Conservation (phyloP, 225 moss, liverwort and hornwort genomes). For the Physcomitrium patens region DNA sequence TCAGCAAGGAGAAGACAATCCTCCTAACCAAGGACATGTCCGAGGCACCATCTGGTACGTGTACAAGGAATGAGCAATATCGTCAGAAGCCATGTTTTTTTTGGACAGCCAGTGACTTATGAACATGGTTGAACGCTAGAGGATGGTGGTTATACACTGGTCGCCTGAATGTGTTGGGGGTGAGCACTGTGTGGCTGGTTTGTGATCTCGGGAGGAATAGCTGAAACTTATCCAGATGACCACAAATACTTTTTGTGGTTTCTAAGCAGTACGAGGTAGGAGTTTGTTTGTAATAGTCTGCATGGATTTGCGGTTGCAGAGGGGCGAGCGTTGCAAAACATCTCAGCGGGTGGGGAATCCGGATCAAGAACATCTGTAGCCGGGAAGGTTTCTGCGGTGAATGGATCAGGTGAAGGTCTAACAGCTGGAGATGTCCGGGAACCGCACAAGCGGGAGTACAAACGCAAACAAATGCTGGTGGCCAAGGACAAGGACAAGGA, state of each 20-base stretch:
- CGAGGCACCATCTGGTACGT: slow-evolving; percentile 43
- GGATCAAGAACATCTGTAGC: slow-evolving; percentile 33
- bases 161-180: no score
- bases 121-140: not conserved
- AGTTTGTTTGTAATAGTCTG: not conserved
- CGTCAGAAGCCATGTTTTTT: not conserved
- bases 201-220: slow-evolving; percentile 6
- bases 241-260: not conserved
- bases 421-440: slow-evolving; percentile 61
- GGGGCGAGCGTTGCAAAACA: slow-evolving; percentile 36
- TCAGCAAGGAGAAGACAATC: slow-evolving; percentile 54
- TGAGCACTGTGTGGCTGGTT: slow-evolving; percentile 2
- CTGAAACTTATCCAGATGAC: not conserved
- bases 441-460: slow-evolving; percentile 63
- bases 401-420: slow-evolving; percentile 32
- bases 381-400: slow-evolving; percentile 42
- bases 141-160: not conserved
- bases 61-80: not conserved
- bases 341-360: slow-evolving; percentile 48
- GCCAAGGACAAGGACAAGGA: slow-evolving; percentile 70
- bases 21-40: slow-evolving; percentile 50
- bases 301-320: slow-evolving; percentile 25
- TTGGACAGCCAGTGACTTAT: not conserved
- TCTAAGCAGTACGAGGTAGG: not conserved
- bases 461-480: slow-evolving; percentile 57